Evolutionary conservation across 352 stramenopile genomes (phyloP), one percentile per base, ranked within the genome.

Genomic region (Pythium rishiriense): DNA sequence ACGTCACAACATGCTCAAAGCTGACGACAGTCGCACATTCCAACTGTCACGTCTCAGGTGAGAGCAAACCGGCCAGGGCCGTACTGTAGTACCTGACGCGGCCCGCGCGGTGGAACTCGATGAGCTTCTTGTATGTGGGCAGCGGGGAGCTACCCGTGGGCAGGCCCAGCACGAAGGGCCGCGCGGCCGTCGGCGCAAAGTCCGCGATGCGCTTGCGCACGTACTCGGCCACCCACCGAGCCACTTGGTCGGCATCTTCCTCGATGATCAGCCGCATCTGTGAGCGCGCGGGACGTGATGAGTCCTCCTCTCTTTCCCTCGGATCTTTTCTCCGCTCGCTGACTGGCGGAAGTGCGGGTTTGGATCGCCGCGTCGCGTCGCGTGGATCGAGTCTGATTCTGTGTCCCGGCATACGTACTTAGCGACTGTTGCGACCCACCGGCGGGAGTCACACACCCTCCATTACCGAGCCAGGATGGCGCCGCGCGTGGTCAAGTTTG

Each of bases 1-100:
- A 96, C 22, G 89, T 97, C 58, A 96, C 82, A 12, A 97, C 87
- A 59, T 97, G 73, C 64, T 91, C 67, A 58, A 97, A 97, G 69
- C 79, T 90, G 25, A 42, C 17, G 1, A 21, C 4, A 52, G n/a
- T 28, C 22, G n/a, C n/a, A 35, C 6, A 10, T 33, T 22, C 7
- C 24, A 24, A 29, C 25, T 17, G 31, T 33, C 53, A 53, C 54
- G 35, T 52, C 41, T 48, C 54, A 64, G 25, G n/a, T n/a, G n/a
- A n/a, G n/a, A n/a, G 4, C 31, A 24, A 48, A 21, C 15, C 42
- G 24, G 22, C 14, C 43, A 12, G 2, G 11, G 5, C 14, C 5
- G 37, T 9, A 31, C 24, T 25, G 31, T 41, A 26, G 2, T 17
- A 79, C 74, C 74, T 86, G 54, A 86, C 61, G 25, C 57, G 63